phyloP scores from a whole-genome alignment of 2,329 filamentous ascomycete genomes.

The Chrysoporthe puriensis region DNA sequence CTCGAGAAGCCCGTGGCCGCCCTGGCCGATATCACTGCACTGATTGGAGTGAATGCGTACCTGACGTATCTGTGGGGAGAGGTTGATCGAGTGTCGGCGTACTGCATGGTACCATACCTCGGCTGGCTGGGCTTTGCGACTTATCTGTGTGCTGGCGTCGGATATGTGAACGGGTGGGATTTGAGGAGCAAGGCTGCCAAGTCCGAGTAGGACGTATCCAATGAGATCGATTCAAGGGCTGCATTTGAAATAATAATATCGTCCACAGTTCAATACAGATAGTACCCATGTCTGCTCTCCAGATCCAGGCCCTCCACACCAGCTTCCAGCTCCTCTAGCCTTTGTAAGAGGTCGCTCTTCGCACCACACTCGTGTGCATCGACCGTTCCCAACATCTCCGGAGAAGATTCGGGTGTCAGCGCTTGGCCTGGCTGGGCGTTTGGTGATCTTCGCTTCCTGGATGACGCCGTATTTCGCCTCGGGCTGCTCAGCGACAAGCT shows the following conservation, averaged over 20 bases:
- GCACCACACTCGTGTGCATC: constrained; percentile 30
- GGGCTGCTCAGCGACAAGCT: constrained; percentile 15
- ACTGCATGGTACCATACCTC: constrained; percentile 78
- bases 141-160: constrained; percentile 74
- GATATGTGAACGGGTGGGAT: constrained; percentile 71
- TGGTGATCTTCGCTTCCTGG: constrained; percentile 26
- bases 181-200: constrained; percentile 44
- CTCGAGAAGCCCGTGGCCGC: constrained; percentile 73
- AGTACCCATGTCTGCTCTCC: constrained; percentile 37
- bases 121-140: constrained; percentile 89
- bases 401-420: constrained; percentile 33
- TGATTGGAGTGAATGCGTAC: constrained; percentile 74
- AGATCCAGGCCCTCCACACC: constrained; percentile 35
- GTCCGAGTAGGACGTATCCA: constrained; percentile 27
- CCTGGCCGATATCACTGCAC: constrained; percentile 72
- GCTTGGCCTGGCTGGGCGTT: constrained; percentile 22
- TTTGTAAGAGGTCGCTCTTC: constrained; percentile 30
- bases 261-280: constrained; percentile 31
- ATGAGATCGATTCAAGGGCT: not conserved
- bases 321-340: constrained; percentile 28
- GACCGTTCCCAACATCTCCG: constrained; percentile 29
- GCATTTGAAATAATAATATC: not conserved
- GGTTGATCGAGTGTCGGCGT: constrained; percentile 75
- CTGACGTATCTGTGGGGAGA: constrained; percentile 76
- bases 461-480: not conserved